Evolutionary conservation across 179 eudicot genomes (phyloP).

Genomic region (Silene coronaria): DNA sequence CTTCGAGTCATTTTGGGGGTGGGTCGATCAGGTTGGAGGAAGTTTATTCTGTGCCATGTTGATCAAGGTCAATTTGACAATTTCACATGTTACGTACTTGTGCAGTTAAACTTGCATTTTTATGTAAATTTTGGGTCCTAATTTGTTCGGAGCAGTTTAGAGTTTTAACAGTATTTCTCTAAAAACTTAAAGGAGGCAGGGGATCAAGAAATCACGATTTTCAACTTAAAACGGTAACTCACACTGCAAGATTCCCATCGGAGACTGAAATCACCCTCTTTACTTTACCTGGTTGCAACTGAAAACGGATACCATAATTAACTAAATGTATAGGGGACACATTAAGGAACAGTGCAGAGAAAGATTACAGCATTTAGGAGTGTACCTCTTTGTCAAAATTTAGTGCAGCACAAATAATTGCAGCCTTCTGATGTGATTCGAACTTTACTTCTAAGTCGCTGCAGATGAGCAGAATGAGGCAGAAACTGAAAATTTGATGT

Average conservation of each 20-base stretch:
- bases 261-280: constrained; percentile 67
- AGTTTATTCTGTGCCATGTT: no score
- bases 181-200: no score
- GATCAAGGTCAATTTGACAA: no score
- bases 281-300: constrained; percentile 86
- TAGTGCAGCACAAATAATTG: constrained; percentile 53
- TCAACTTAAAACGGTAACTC: constrained; percentile 24
- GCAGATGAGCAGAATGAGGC: constrained; percentile 32
- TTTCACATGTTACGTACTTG: no score
- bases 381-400: constrained; percentile 86
- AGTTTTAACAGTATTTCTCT: no score
- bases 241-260: constrained; percentile 72
- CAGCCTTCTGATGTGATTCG: constrained; percentile 58
- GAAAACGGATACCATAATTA: constrained; percentile 23
- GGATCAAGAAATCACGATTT: background rate
- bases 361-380: background rate
- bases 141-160: no score
- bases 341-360: background rate
- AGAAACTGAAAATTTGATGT: background rate
- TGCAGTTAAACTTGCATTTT: no score
- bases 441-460: constrained; percentile 77
- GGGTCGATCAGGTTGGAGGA: no score
- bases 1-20: no score
- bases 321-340: background rate
- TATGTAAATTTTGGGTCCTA: no score